Evolutionary conservation across 108 stramenopile genomes (phyloP).

Genomic region (Schizochytrium sp.): DNA sequence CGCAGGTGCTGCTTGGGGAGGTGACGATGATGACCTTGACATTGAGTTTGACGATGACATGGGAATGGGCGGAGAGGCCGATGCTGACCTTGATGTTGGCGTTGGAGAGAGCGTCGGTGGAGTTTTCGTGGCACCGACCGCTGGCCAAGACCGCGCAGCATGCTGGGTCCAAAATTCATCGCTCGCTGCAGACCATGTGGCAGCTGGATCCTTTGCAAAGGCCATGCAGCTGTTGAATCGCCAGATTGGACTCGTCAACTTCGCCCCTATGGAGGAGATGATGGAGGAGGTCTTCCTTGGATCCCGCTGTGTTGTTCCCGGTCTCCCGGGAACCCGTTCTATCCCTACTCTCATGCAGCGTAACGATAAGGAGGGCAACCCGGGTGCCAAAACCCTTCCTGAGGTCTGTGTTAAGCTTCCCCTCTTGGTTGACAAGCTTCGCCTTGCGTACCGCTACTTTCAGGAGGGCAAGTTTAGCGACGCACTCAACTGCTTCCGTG

Average conservation of each 20-base stretch:
- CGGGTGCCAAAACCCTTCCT: constrained; percentile 86
- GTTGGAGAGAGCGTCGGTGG: constrained; percentile 66
- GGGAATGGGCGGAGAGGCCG: constrained; percentile 35
- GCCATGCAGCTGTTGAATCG: constrained; percentile 95
- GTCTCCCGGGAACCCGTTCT: constrained; percentile 67
- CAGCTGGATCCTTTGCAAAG: constrained; percentile 92
- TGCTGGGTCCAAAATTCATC: constrained; percentile 92
- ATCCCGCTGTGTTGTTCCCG: constrained; percentile 87
- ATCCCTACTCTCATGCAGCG: constrained; percentile 84
- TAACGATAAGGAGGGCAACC: constrained; percentile 83
- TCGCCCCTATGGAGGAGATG: constrained; percentile 81
- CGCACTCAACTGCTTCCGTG: constrained; percentile 80
- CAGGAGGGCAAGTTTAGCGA: constrained; percentile 95
- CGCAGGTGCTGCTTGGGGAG: constrained; percentile 35
- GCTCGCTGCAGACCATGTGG: constrained; percentile 92
- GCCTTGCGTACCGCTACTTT: constrained; percentile 90
- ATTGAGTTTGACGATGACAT: constrained; percentile 2
- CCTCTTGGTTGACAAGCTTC: constrained; percentile 83
- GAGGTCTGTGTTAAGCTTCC: constrained; percentile 78
- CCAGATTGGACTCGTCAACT: constrained; percentile 95
- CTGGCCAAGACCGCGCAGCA: constrained; percentile 82
- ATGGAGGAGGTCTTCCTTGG: constrained; percentile 86
- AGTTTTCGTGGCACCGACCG: constrained; percentile 85
- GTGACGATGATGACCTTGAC: constrained; percentile 30
- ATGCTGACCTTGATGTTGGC: constrained; percentile 63